Evolutionary conservation across 768 basidiomycete species (phyloP).

Genomic region (Pleurotus eryngii): DNA sequence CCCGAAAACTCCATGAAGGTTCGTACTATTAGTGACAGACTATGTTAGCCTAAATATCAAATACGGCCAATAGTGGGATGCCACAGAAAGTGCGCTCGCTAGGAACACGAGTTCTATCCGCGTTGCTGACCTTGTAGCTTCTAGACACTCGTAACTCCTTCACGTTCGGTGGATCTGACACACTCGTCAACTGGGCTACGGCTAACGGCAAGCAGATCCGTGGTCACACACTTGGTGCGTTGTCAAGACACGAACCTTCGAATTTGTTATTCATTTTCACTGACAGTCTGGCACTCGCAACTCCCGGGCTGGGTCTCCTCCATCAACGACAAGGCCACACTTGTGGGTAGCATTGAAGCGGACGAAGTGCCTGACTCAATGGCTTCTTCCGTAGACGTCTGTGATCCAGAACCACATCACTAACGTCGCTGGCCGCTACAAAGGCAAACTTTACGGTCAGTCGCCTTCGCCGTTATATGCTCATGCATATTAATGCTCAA

Average conservation of each 20-base stretch:
- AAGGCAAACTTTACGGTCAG: slow-evolving; percentile 41
- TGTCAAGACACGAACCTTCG: not conserved
- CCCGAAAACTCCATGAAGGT: slow-evolving; percentile 46
- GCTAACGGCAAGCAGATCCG: slow-evolving; percentile 38
- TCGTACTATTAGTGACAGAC: not conserved
- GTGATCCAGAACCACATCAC: slow-evolving; percentile 47
- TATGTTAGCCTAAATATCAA: not conserved
- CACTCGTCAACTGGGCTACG: slow-evolving; percentile 38
- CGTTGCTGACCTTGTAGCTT: not conserved
- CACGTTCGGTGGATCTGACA: slow-evolving; percentile 30
- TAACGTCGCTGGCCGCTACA: slow-evolving; percentile 41
- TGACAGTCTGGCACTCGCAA: slow-evolving; percentile 29
- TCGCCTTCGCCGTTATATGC: not conserved
- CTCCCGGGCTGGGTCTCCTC: slow-evolving; percentile 39
- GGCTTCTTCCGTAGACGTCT: slow-evolving; percentile 23
- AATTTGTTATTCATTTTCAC: not conserved
- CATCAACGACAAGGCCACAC: slow-evolving; percentile 33
- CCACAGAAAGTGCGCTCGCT: slow-evolving; percentile 28
- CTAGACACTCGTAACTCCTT: slow-evolving; percentile 29
- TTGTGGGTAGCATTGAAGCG: slow-evolving; percentile 20
- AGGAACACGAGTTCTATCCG: not conserved
- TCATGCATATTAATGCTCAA: not conserved
- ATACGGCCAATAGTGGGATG: slow-evolving; percentile 29
- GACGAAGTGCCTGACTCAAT: not conserved
- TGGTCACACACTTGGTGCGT: slow-evolving; percentile 30